These are phyloP conservation scores for Arctostaphylos glauca DNA, from an alignment of 148 eudicot genomes.

Conservation along the genomic window DNA sequence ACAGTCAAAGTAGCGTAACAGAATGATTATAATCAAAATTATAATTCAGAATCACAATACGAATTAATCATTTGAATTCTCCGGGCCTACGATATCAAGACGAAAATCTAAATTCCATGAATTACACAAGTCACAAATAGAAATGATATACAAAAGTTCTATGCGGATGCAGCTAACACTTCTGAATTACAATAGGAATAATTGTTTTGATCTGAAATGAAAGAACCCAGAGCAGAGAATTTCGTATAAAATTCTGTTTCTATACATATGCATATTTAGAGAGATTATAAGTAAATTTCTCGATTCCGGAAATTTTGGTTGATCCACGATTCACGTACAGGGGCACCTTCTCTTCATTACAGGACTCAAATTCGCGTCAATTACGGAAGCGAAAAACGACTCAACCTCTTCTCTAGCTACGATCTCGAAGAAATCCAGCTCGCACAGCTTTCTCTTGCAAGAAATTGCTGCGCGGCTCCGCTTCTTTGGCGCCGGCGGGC, in stretches of 20 bases:
- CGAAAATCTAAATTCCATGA: too few species aligned
- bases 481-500: constrained; percentile 43
- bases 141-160: background rate
- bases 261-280: background rate
- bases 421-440: constrained; percentile 30
- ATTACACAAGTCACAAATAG: background rate
- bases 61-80: too few species aligned
- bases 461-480: background rate
- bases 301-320: background rate
- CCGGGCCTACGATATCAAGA: too few species aligned
- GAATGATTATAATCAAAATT: background rate
- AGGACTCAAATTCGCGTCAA: constrained; percentile 8
- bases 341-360: constrained; percentile 22
- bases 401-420: constrained; percentile 33
- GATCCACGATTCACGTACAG: background rate
- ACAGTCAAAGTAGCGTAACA: background rate
- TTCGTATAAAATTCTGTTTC: background rate
- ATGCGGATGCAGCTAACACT: background rate
- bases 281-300: background rate
- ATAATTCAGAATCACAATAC: too few species aligned
- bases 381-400: constrained; percentile 25
- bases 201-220: background rate
- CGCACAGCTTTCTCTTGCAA: constrained; percentile 32
- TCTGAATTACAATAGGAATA: background rate
- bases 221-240: background rate